These are phyloP conservation scores for Aspergillus transmontanensis DNA, from an alignment of 2,329 filamentous ascomycete species.

Conservation along the genomic window DNA sequence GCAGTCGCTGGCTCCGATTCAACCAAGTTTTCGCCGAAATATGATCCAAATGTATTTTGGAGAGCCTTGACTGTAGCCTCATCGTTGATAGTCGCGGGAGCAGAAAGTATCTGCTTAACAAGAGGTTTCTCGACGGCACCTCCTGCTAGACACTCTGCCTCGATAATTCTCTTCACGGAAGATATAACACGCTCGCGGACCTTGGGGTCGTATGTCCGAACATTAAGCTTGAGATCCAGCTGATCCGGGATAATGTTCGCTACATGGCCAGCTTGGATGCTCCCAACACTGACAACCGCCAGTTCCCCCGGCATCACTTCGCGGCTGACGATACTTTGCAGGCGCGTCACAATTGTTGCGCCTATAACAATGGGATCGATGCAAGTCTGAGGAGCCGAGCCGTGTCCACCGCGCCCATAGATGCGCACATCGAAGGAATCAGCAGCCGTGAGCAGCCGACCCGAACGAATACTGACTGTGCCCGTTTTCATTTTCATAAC, in stretches of 20 bases:
- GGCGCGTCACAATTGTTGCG: conserved; percentile 41
- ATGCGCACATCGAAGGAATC: conserved; percentile 42
- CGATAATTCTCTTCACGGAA: conserved; percentile 48
- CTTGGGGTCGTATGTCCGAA: conserved; percentile 38
- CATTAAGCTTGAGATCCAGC: conserved; percentile 45
- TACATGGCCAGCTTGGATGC: conserved; percentile 45
- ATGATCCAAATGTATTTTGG: conserved; percentile 46
- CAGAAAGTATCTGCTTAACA: conserved; percentile 44
- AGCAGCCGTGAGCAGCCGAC: conserved; percentile 38
- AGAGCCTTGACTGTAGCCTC: conserved; percentile 45
- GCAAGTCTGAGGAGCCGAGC: conserved; percentile 43
- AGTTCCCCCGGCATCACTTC: conserved; percentile 44
- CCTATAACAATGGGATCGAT: conserved; percentile 54
- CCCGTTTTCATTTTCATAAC: conserved; percentile 49
- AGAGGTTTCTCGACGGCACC: conserved; percentile 48
- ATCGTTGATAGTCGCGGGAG: conserved; percentile 59
- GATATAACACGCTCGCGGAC: conserved; percentile 39
- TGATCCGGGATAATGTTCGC: conserved; percentile 51
- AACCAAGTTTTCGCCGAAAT: conserved; percentile 47
- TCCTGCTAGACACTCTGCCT: conserved; percentile 56
- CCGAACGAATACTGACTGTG: conserved; percentile 34
- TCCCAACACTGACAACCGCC: conserved; percentile 50
- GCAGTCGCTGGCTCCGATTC: conserved; percentile 48
- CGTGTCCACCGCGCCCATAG: conserved; percentile 50
- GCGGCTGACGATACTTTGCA: conserved; percentile 45